These are phyloP conservation scores for Lactarius vividus DNA, from an alignment of 768 basidiomycete species.

Conservation along the genomic window DNA sequence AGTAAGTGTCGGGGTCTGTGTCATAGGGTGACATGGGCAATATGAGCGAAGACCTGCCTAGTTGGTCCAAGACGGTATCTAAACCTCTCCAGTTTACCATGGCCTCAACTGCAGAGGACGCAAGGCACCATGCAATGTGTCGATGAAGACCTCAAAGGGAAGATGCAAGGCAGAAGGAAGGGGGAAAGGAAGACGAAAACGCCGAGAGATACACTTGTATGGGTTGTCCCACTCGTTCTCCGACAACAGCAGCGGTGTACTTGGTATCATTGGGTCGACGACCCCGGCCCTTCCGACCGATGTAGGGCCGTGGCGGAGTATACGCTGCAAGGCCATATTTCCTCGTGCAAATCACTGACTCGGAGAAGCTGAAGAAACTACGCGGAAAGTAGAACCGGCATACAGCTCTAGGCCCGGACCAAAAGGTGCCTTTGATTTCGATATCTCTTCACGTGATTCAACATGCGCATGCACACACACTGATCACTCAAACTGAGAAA, in stretches of 20 bases:
- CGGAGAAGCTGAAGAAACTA: neutral
- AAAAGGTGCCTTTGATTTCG: no score
- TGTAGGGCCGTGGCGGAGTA: neutral
- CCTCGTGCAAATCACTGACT: neutral
- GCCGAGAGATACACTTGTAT: neutral
- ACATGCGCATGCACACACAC: no score
- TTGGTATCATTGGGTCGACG: neutral
- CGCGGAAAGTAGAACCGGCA: neutral
- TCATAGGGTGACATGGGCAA: neutral
- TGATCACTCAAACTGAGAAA: no score
- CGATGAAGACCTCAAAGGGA: neutral
- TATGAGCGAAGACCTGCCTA: slow-evolving; percentile 2
- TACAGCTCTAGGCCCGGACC: no score
- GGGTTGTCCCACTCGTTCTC: neutral
- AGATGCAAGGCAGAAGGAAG: neutral
- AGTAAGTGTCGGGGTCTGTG: neutral
- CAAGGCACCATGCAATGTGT: neutral
- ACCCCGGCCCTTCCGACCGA: neutral
- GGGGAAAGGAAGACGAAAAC: neutral
- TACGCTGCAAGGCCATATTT: neutral
- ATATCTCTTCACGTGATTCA: neutral
- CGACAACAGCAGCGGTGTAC: neutral
- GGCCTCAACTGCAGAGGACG: neutral
- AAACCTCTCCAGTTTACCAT: slow-evolving; percentile 9
- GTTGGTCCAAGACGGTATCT: neutral